phyloP scores from a whole-genome alignment of 805 yeast species.

The Candida boidinii region DNA sequence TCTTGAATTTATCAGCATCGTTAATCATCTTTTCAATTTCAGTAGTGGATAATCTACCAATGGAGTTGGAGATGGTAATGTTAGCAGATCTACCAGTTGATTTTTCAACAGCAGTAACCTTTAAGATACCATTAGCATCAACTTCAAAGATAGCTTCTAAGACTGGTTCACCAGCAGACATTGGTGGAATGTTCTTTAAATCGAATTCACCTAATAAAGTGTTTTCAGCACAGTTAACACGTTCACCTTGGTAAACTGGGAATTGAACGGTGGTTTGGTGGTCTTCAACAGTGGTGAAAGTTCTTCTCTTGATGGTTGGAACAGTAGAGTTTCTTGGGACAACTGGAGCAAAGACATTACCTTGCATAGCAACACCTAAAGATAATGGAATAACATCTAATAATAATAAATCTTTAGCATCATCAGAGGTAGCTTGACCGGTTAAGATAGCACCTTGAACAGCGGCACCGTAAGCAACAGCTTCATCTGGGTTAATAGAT shows the following conservation, averaged over 20 bases:
- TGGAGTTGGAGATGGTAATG: conserved; percentile 98
- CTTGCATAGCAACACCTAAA: conserved; percentile 99
- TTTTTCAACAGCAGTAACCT: conserved; percentile 98
- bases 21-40: conserved; percentile 98
- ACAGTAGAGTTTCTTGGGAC: conserved; percentile 99
- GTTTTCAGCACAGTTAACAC: conserved; percentile 97
- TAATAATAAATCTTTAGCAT: conserved; percentile 66
- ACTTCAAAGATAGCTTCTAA: conserved; percentile 98
- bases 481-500: conserved; percentile 95
- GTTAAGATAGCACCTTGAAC: conserved; percentile 82
- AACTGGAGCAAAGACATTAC: conserved; percentile 98
- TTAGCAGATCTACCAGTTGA: conserved; percentile 97
- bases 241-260: conserved; percentile 99
- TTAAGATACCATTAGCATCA: conserved; percentile 99
- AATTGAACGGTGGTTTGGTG: conserved; percentile 98
- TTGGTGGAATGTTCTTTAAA: conserved; percentile 95
- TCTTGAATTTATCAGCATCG: conserved; percentile 99
- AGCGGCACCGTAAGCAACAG: conserved; percentile 86
- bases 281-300: conserved; percentile 98
- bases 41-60: conserved; percentile 93
- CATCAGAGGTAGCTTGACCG: conserved; percentile 79
- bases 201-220: conserved; percentile 97
- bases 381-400: conserved; percentile 86
- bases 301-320: conserved; percentile 98
- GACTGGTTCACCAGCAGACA: conserved; percentile 99